Evolutionary conservation across 179 eudicot species (phyloP), one percentile per base, ranked within the genome.

Genomic region (Carnegiea gigantea): DNA sequence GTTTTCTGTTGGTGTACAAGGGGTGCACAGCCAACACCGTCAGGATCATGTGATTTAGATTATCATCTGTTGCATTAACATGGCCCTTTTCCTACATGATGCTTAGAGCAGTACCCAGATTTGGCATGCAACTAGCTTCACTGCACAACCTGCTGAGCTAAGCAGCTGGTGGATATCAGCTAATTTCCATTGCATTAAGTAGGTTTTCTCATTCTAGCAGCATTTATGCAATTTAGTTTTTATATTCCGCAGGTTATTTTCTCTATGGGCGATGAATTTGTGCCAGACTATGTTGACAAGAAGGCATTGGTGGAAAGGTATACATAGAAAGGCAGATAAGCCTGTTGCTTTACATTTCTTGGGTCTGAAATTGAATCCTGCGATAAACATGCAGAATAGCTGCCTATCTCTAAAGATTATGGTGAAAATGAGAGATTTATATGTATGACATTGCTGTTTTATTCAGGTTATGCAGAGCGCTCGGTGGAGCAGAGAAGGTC

Each of bases 211-310:
- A 20, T 15, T 54, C 60, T 15, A 54, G 21, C 14, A 54, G 21
- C 60, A 54, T 40, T 67, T 75, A 57, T 59, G 24, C 28, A 54
- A 46, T 24, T 13, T 4, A 33, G 30, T 40, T 49, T 38, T 11
- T 82, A 57, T 11, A 62, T 71, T 78, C 59, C 89, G 86, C 89
- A 96, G 99, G 92, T 94, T 40, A 94, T 96, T 60, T 96, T 86
- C 86, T 96, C 99, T 57, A 94, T 96, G 99, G 92, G 82, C 48
- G 97, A 96, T 71, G 99, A 96, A 83, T 91, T 92, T 78, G 91
- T 94, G 73, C 99, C 99, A 72, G 93, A 92, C 70, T 92, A 96
- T 49, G 97, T 96, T 70, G 96, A 94, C 93, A 96, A 94, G 92
- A 92, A 92, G 83, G 90, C 92, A 57, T 81, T 95, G 67, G 94